phyloP scores from a whole-genome alignment of 1,284 basidiomycete species.

The Inonotus hispidus region DNA sequence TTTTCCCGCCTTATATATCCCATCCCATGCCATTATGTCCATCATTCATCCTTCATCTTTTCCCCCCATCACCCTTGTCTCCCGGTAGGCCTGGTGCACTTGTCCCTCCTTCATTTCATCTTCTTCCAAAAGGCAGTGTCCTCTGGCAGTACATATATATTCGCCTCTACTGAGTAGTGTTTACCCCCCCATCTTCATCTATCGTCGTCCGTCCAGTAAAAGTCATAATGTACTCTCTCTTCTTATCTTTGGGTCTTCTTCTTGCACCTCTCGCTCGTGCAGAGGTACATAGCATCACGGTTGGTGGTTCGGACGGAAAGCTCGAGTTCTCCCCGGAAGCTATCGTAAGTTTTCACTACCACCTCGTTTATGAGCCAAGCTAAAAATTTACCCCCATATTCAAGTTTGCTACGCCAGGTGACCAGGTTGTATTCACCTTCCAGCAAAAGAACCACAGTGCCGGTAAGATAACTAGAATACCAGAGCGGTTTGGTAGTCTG shows the following conservation, averaged over 20 bases:
- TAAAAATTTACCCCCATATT: background rate
- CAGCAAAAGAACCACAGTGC: conserved; percentile 49
- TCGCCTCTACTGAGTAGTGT: conserved; percentile 3
- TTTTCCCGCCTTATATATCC: conserved; percentile 7
- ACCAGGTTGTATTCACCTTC: conserved; percentile 57
- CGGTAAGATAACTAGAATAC: background rate
- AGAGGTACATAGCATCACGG: conserved; percentile 44
- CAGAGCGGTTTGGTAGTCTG: background rate
- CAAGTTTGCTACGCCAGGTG: conserved; percentile 45
- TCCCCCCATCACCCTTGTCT: conserved; percentile 10
- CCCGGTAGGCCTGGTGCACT: conserved; percentile 20
- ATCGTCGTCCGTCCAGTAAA: conserved; percentile 29
- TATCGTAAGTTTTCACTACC: conserved; percentile 36
- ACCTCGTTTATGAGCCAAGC: background rate
- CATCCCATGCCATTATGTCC: conserved; percentile 13
- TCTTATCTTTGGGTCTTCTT: conserved; percentile 39
- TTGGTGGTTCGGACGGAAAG: conserved; percentile 42
- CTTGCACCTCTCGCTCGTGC: conserved; percentile 44
- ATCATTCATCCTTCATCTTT: conserved; percentile 24
- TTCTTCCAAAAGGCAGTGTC: conserved; percentile 9
- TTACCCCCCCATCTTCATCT: conserved; percentile 21
- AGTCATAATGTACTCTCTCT: conserved; percentile 37
- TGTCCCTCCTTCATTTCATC: conserved; percentile 24
- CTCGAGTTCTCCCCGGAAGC: conserved; percentile 44
- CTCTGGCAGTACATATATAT: conserved; percentile 24